phyloP scores from a whole-genome alignment of 2,329 filamentous ascomycete species.

The Aspergillus chevalieri region DNA sequence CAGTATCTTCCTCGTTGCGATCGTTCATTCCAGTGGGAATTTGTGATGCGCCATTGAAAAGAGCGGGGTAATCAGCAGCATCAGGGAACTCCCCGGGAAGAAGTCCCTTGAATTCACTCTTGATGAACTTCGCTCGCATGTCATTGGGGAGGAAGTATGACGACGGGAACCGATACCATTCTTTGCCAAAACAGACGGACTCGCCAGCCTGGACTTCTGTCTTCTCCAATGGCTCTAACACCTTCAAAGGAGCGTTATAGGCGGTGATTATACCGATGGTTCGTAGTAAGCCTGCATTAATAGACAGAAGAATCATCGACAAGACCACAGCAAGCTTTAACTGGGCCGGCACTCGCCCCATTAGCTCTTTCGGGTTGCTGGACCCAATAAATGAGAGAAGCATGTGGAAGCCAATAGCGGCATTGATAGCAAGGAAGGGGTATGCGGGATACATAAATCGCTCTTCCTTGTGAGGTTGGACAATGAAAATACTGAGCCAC shows the following conservation, averaged over 20 bases:
- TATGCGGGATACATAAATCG: slow-evolving; percentile 98
- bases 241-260: slow-evolving; percentile 74
- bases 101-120: slow-evolving; percentile 81
- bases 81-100: slow-evolving; percentile 87
- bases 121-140: slow-evolving; percentile 82
- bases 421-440: slow-evolving; percentile 82
- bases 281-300: slow-evolving; percentile 63
- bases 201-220: slow-evolving; percentile 53
- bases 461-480: slow-evolving; percentile 95
- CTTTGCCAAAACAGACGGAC: slow-evolving; percentile 83
- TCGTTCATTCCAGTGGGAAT: slow-evolving; percentile 85
- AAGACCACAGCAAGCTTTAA: slow-evolving; percentile 65
- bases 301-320: slow-evolving; percentile 55
- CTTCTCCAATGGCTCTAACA: slow-evolving; percentile 46
- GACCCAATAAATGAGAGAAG: slow-evolving; percentile 69
- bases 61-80: slow-evolving; percentile 60
- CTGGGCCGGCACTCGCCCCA: slow-evolving; percentile 66
- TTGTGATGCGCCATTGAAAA: slow-evolving; percentile 79
- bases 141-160: slow-evolving; percentile 83
- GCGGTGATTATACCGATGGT: slow-evolving; percentile 70
- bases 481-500: slow-evolving; percentile 85
- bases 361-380: slow-evolving; percentile 58
- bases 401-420: slow-evolving; percentile 76
- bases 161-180: slow-evolving; percentile 96
- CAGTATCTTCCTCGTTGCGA: slow-evolving; percentile 74